A percentile compares a stretch with the other conserved stretches of the same genome.
These are phyloP conservation scores for Suhomyces atakaporum DNA, from an alignment of 1,139 yeast species.

Conservation along the genomic window DNA sequence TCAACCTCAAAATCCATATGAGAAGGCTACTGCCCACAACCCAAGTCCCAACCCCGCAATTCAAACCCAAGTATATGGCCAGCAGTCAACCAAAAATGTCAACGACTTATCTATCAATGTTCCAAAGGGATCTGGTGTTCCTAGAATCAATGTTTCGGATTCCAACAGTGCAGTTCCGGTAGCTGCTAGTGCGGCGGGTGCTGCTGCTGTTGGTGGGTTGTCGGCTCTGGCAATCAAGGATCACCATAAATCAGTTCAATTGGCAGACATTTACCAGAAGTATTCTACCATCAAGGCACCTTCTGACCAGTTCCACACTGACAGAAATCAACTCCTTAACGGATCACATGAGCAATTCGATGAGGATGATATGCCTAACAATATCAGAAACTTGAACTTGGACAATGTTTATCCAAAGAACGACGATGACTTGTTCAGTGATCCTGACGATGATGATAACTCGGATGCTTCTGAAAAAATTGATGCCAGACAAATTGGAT, in stretches of 20 bases:
- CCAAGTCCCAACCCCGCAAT: constrained; percentile 3
- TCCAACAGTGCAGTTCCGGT: not conserved
- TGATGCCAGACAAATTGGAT: constrained; percentile 33
- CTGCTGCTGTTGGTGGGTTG: constrained; percentile 1
- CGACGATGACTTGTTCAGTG: constrained; percentile 43
- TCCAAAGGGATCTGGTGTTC: constrained; percentile 5
- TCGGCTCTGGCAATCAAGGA: constrained; percentile 12
- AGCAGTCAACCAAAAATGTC: constrained; percentile 10
- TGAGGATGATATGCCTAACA: constrained; percentile 39
- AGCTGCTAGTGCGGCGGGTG: not conserved
- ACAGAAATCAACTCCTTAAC: constrained; percentile 33
- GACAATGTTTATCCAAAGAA: constrained; percentile 38
- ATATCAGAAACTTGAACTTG: constrained; percentile 32
- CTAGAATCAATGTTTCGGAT: constrained; percentile 6
- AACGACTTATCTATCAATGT: constrained; percentile 16
- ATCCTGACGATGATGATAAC: constrained; percentile 31
- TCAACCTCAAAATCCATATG: constrained; percentile 3
- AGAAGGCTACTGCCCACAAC: constrained; percentile 4
- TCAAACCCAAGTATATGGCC: constrained; percentile 1
- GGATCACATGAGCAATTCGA: constrained; percentile 39
- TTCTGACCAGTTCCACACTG: constrained; percentile 39
- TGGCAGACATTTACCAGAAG: constrained; percentile 49
- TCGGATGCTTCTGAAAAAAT: constrained; percentile 27
- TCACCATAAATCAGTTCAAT: constrained; percentile 40
- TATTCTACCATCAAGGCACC: constrained; percentile 46